phyloP scores from a whole-genome alignment of 352 stramenopile species.

The Pythium volutum region DNA sequence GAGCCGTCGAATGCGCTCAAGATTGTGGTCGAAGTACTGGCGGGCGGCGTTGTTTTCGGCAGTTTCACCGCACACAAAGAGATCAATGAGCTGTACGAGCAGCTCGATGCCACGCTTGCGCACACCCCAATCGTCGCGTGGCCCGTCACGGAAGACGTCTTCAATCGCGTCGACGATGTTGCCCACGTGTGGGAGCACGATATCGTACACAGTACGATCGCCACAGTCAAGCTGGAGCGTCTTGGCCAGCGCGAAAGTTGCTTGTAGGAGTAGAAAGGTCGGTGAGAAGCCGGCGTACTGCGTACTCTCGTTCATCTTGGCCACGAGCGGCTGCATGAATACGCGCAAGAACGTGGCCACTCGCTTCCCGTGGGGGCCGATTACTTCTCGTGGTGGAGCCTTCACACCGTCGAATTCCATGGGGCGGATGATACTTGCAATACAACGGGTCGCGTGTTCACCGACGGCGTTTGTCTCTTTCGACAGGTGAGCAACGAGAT shows the following conservation, averaged over 20 bases:
- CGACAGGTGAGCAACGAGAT: conserved; percentile 33
- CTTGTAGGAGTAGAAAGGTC: conserved; percentile 45
- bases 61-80: conserved; percentile 35
- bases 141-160: conserved; percentile 44
- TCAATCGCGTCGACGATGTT: conserved; percentile 60
- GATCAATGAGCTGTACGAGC: conserved; percentile 42
- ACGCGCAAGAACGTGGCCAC: conserved; percentile 37
- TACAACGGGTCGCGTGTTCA: conserved; percentile 44
- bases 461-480: conserved; percentile 44
- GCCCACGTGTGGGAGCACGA: conserved; percentile 33
- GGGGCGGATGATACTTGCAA: conserved; percentile 43
- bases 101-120: conserved; percentile 54
- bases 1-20: conserved; percentile 41
- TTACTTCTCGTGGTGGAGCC: conserved; percentile 25
- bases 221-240: conserved; percentile 27
- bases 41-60: conserved; percentile 9
- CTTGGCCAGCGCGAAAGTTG: conserved; percentile 33
- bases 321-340: conserved; percentile 33
- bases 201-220: conserved; percentile 27
- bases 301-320: conserved; percentile 48
- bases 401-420: conserved; percentile 53
- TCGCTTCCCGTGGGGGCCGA: conserved; percentile 31
- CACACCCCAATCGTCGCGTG: conserved; percentile 53
- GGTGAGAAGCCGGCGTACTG: conserved; percentile 42
- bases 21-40: conserved; percentile 12